Percentiles rank a stretch among this genome's conserved stretches.
Evolutionary conservation across 2,329 filamentous ascomycete species (phyloP).

Genomic region (Epichloe sibirici): DNA sequence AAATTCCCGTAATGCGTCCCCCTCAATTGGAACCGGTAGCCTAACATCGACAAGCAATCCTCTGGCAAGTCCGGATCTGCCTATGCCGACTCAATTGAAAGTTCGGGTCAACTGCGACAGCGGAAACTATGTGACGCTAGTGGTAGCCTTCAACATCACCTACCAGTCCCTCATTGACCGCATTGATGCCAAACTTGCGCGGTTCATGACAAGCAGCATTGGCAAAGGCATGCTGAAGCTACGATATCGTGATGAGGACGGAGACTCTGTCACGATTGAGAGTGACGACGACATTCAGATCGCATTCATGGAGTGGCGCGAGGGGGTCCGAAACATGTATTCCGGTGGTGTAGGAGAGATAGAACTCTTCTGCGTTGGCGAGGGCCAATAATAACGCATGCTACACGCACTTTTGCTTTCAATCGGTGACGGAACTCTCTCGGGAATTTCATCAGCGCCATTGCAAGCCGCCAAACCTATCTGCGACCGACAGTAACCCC

Average conservation of each 20-base stretch:
- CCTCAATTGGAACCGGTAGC: slow-evolving; percentile 27
- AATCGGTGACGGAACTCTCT: neutral
- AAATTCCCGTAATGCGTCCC: slow-evolving; percentile 34
- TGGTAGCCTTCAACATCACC: slow-evolving; percentile 88
- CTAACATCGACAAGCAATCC: slow-evolving; percentile 16
- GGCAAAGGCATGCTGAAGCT: slow-evolving; percentile 72
- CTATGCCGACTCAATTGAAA: slow-evolving; percentile 66
- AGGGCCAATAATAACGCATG: slow-evolving; percentile 15
- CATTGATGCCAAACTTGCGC: slow-evolving; percentile 87
- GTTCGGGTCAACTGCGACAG: slow-evolving; percentile 85
- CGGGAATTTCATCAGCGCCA: neutral
- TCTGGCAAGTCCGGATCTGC: slow-evolving; percentile 36
- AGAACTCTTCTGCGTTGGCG: slow-evolving; percentile 66
- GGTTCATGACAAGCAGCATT: slow-evolving; percentile 76
- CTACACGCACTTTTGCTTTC: neutral
- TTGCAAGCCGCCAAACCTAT: neutral
- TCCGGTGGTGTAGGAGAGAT: slow-evolving; percentile 75
- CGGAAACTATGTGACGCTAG: slow-evolving; percentile 85
- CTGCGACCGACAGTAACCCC: neutral
- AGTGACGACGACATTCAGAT: slow-evolving; percentile 94
- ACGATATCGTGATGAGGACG: slow-evolving; percentile 84
- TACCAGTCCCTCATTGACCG: slow-evolving; percentile 90
- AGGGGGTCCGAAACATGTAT: slow-evolving; percentile 45
- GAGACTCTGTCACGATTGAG: slow-evolving; percentile 85
- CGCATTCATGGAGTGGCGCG: slow-evolving; percentile 88